Conservation (phyloP, 1,284 basidiomycete species). For the Porodaedalea pini region DNA sequence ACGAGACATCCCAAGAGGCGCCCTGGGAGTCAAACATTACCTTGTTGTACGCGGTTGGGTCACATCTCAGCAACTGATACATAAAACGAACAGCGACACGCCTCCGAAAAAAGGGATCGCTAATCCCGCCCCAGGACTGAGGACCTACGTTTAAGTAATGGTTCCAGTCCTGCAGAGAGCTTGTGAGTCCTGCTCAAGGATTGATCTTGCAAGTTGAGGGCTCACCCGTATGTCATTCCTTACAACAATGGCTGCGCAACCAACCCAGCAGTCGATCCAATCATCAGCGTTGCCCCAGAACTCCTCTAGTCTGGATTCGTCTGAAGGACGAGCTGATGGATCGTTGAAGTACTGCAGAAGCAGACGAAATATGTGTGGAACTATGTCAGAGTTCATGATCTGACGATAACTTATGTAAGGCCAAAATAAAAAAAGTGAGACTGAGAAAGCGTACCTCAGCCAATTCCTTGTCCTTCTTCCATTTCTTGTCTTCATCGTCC, state of each 20-base stretch:
- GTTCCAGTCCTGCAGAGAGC: conserved; percentile 57
- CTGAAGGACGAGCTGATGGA: conserved; percentile 25
- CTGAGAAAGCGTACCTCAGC: conserved; percentile 36
- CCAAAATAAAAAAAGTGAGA: neutral
- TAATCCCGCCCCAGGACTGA: conserved; percentile 59
- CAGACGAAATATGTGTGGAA: conserved; percentile 59
- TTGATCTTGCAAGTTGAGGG: conserved; percentile 14
- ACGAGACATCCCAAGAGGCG: conserved; percentile 2
- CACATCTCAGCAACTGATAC: conserved; percentile 58
- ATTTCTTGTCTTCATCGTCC: conserved; percentile 29
- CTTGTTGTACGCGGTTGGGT: conserved; percentile 54
- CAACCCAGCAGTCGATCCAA: conserved; percentile 77
- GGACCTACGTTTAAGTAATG: conserved; percentile 54
- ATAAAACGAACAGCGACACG: conserved; percentile 72
- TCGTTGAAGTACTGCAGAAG: conserved; percentile 50
- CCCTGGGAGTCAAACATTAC: conserved; percentile 38
- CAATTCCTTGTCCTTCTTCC: conserved; percentile 40
- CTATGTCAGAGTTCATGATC: conserved; percentile 54
- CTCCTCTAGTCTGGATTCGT: conserved; percentile 30
- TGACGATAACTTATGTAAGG: conserved; percentile 28
- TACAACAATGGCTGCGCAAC: conserved; percentile 66
- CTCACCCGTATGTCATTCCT: conserved; percentile 53
- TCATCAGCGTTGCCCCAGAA: conserved; percentile 38
- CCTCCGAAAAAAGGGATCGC: conserved; percentile 49
- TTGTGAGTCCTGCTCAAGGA: neutral